Conservation (phyloP, 2,329 filamentous ascomycete species). For the Penicillium sp. region DNA sequence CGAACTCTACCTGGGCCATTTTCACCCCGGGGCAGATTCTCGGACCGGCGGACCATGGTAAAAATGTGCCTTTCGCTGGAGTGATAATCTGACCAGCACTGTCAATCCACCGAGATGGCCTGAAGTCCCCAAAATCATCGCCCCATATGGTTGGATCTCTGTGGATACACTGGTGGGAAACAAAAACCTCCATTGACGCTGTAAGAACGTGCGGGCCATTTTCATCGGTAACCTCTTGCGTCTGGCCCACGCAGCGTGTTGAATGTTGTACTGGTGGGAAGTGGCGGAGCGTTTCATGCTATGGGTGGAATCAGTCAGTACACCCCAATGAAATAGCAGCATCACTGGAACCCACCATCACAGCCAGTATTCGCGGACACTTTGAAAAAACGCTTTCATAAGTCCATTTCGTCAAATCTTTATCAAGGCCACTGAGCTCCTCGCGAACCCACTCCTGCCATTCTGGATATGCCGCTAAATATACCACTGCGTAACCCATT, state of each 20-base stretch:
- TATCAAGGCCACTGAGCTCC: slow-evolving; percentile 47
- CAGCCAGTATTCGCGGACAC: slow-evolving; percentile 47
- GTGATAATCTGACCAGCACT: slow-evolving; percentile 28
- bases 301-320: not conserved
- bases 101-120: slow-evolving; percentile 17
- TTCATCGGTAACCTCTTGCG: slow-evolving; percentile 33
- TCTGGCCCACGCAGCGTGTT: slow-evolving; percentile 31
- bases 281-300: slow-evolving; percentile 47
- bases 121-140: not conserved
- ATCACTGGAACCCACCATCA: slow-evolving; percentile 45
- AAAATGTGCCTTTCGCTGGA: slow-evolving; percentile 45
- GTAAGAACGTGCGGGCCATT: slow-evolving; percentile 17
- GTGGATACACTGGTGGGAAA: slow-evolving; percentile 24
- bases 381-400: slow-evolving; percentile 50
- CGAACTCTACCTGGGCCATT: slow-evolving; percentile 60
- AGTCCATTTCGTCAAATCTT: slow-evolving; percentile 30
- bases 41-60: slow-evolving; percentile 54
- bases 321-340: not conserved
- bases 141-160: slow-evolving; percentile 28
- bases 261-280: slow-evolving; percentile 45
- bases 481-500: slow-evolving; percentile 51
- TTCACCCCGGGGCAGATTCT: slow-evolving; percentile 57
- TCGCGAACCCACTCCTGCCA: slow-evolving; percentile 57
- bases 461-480: slow-evolving; percentile 50
- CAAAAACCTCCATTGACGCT: slow-evolving; percentile 29